These are phyloP conservation scores for Ambrosiella beaveri DNA, from an alignment of 2,329 filamentous ascomycete species.

Conservation along the genomic window DNA sequence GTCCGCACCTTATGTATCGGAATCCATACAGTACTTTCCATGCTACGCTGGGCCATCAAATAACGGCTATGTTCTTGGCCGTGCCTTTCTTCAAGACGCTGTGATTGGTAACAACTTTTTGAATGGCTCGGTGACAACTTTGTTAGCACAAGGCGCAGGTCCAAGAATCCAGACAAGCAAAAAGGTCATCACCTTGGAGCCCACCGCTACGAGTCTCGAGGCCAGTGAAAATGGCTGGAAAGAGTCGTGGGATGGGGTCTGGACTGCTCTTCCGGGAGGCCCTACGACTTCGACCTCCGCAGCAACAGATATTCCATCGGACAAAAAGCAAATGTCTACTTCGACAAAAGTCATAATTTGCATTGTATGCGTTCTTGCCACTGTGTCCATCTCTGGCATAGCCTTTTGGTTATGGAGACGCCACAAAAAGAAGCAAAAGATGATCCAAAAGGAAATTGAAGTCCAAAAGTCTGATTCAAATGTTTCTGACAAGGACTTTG, in stretches of 20 bases:
- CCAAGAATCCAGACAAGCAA: neutral
- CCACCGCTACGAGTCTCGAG: neutral
- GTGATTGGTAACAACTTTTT: neutral
- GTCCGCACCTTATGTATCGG: neutral
- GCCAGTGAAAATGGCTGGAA: neutral
- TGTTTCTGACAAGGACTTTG: neutral
- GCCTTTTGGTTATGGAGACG: neutral
- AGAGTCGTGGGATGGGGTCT: neutral
- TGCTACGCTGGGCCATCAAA: neutral
- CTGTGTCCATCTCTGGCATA: neutral
- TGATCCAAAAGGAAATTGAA: neutral
- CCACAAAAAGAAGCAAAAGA: neutral
- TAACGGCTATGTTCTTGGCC: neutral
- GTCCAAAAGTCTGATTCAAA: neutral
- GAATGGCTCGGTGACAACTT: neutral
- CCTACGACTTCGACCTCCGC: neutral
- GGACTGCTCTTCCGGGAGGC: neutral
- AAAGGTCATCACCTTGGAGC: neutral
- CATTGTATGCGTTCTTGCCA: neutral
- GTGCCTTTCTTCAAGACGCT: neutral
- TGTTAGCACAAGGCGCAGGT: neutral
- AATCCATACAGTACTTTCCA: neutral
- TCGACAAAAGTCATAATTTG: neutral
- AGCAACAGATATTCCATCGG: neutral
- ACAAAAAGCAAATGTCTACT: neutral